Evolutionary conservation across 768 basidiomycete species (phyloP).

Genomic region (Boletellus emodensis): DNA sequence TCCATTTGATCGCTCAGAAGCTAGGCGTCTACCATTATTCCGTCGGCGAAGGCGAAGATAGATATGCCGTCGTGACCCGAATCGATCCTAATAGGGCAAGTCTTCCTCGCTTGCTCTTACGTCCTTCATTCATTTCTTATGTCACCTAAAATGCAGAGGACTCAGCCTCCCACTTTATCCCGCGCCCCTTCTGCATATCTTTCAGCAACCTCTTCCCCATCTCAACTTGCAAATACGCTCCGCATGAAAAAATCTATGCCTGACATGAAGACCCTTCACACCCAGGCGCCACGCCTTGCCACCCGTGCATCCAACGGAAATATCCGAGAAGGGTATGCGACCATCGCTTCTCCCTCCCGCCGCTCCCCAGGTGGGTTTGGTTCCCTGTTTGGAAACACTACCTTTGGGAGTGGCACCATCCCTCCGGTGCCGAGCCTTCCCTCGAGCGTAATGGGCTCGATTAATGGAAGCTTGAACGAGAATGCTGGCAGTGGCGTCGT

Average conservation of each 20-base stretch:
- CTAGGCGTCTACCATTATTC: slow-evolving; percentile 94
- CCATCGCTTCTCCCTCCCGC: slow-evolving; percentile 78
- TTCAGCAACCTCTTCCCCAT: slow-evolving; percentile 44
- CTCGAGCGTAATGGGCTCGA: slow-evolving; percentile 41
- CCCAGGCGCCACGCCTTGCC: slow-evolving; percentile 71
- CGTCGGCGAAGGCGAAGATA: slow-evolving; percentile 86
- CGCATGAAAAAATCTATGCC: slow-evolving; percentile 99
- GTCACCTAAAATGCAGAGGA: slow-evolving; percentile 28
- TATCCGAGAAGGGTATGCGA: slow-evolving; percentile 81
- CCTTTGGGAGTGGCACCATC: slow-evolving; percentile 39
- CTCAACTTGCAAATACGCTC: slow-evolving; percentile 49
- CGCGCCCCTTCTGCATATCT: slow-evolving; percentile 82
- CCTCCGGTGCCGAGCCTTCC: slow-evolving; percentile 83
- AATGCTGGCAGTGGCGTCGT: slow-evolving; percentile 49
- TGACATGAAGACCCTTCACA: slow-evolving; percentile 85
- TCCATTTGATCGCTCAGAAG: slow-evolving; percentile 95
- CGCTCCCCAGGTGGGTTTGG: slow-evolving; percentile 69
- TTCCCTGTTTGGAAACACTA: slow-evolving; percentile 55
- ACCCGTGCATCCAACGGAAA: slow-evolving; percentile 86
- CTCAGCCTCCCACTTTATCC: slow-evolving; percentile 59
- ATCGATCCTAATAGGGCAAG: slow-evolving; percentile 79
- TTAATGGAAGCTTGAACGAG: slow-evolving; percentile 45
- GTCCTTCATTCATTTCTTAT: slow-evolving; percentile 12
- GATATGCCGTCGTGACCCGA: slow-evolving; percentile 92
- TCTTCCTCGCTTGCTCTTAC: slow-evolving; percentile 21